Evolutionary conservation across 495 filamentous ascomycete species (phyloP), one percentile per base, ranked within the genome.

Genomic region (Penicillium samsonianum): DNA sequence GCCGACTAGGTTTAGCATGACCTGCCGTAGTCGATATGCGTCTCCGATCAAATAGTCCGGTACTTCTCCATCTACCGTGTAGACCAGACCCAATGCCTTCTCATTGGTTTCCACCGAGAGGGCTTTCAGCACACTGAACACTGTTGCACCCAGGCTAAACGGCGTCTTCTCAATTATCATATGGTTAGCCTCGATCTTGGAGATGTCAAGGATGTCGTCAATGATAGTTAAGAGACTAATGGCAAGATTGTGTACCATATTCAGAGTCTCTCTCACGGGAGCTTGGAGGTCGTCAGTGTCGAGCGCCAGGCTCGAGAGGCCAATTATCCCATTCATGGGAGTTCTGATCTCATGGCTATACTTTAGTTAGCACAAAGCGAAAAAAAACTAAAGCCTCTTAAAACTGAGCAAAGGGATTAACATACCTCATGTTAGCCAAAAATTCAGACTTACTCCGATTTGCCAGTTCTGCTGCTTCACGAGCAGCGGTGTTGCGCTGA

Each of bases 201-300:
- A 91, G 57, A 92, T 85, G 63, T 93, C 90, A 4, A 94, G 78
- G 45, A 92, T 92, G 61, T 94, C 90, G 58, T 93, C 92, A 62
- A 94, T 93, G 20, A 93, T 88, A 0, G 85, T 89, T 35, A 95
- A 71, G 6, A 95, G 76, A 5, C 84, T 84, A 61, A 90, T 91
- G 0, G 86, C 90, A 3, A 96, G 84, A 60, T 91, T 91, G 69
- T 96, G 92, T 52, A 96, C 91, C 70, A 95, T 96, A 61, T 92
- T 95, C 61, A 96, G 73, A 86, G 95, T 96, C 71, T 96, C 91
- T 84, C 91, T 33, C 82, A 79, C 63, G 84, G 84, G 41, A 86
- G 88, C 62, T 84, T 88, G 61, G 84, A 87, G 16, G 81, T 84
- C 79, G 68, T 67, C 91, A 80, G 58, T 91, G 84, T 45, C 80